Evolutionary conservation across 2,329 filamentous ascomycete genomes (phyloP).

Genomic region (Penicillium sp.): DNA sequence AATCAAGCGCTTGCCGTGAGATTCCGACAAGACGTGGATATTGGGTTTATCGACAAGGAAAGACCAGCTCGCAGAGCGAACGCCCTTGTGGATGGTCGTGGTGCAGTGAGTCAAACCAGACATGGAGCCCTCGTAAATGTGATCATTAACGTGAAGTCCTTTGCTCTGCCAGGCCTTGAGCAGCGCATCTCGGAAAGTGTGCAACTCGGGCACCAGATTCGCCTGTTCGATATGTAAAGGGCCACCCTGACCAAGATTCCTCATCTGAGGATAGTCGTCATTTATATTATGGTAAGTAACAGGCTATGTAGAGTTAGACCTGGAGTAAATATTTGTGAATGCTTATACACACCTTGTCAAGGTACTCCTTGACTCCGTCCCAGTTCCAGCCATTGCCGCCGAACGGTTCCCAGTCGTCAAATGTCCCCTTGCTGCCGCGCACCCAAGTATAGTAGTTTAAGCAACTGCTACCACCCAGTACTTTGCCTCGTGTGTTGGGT

Average conservation of each 20-base stretch:
- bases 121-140: too few relatives aligned
- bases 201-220: constrained; percentile 49
- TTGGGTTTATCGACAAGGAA: too few relatives aligned
- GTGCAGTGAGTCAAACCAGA: too few relatives aligned
- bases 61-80: too few relatives aligned
- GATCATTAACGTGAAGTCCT: constrained; percentile 45
- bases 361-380: constrained; percentile 47
- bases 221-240: constrained; percentile 52
- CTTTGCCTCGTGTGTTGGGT: constrained; percentile 57
- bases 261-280: constrained; percentile 41
- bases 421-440: constrained; percentile 53
- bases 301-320: background rate
- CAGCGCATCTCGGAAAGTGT: constrained; percentile 42
- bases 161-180: constrained; percentile 51
- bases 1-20: too few relatives aligned
- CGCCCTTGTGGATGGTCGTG: too few relatives aligned
- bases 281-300: constrained; percentile 55
- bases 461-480: constrained; percentile 54
- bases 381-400: constrained; percentile 52
- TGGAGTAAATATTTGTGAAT: constrained; percentile 27
- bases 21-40: too few relatives aligned
- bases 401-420: constrained; percentile 46
- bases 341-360: constrained; percentile 43
- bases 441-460: constrained; percentile 62
- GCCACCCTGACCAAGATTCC: constrained; percentile 49